Percentiles rank a stretch among this genome's conserved stretches.
phyloP scores from a whole-genome alignment of 495 filamentous ascomycete genomes.

The Penicillium manginii region DNA sequence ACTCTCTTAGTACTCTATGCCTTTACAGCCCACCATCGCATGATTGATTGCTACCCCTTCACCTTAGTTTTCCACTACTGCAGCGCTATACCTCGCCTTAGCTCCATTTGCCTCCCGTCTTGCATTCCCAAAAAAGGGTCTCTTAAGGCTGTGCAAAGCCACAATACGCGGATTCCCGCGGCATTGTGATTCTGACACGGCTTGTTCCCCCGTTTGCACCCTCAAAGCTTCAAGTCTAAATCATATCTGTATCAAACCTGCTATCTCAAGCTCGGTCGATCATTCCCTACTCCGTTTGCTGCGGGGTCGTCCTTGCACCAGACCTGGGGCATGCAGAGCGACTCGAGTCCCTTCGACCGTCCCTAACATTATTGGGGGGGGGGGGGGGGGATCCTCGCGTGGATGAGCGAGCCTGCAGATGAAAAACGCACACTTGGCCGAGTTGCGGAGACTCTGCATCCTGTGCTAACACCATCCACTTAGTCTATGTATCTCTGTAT shows the following conservation, averaged over 20 bases:
- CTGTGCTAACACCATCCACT: not conserved
- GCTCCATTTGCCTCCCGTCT: not conserved
- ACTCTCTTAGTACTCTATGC: no score
- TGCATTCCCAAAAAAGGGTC: no score
- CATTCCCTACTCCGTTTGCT: conserved; percentile 23
- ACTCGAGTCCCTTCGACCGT: conserved; percentile 19
- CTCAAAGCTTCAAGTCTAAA: no score
- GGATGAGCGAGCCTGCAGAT: conserved; percentile 16
- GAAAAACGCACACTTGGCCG: conserved; percentile 10
- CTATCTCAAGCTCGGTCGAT: conserved; percentile 17
- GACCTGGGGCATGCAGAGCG: conserved; percentile 24
- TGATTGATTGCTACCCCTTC: not conserved
- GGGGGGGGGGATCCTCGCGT: conserved; percentile 2
- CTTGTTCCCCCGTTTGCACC: not conserved
- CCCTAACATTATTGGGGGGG: conserved; percentile 13
- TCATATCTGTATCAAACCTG: conserved; percentile 1
- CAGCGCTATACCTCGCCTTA: no score
- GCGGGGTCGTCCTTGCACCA: conserved; percentile 33
- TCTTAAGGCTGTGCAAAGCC: not conserved
- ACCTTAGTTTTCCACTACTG: no score
- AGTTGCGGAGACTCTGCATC: not conserved
- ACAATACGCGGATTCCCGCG: not conserved
- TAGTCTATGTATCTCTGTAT: not conserved
- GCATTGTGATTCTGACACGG: not conserved
- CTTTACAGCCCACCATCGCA: not conserved